Conservation (phyloP, 2,329 filamentous ascomycete genomes). For the Colletotrichum shisoi region DNA sequence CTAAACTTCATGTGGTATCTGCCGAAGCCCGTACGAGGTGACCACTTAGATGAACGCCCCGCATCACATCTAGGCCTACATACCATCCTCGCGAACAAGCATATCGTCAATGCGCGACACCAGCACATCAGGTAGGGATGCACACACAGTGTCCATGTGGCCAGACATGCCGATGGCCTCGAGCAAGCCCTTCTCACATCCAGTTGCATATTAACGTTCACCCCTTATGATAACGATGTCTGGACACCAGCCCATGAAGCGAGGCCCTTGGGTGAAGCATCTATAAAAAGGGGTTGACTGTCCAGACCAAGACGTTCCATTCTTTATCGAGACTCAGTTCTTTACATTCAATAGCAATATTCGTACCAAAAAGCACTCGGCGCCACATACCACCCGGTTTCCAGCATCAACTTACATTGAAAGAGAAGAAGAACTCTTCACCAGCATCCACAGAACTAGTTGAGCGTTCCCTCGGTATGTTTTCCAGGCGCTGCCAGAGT, state of each 20-base stretch:
- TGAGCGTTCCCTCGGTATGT: background rate
- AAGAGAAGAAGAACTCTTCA: background rate
- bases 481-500: no score
- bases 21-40: slow-evolving; percentile 5
- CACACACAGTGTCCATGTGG: slow-evolving; percentile 22
- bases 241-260: background rate
- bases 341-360: background rate
- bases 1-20: slow-evolving; percentile 25
- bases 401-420: background rate
- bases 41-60: slow-evolving; percentile 4
- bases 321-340: background rate
- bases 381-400: background rate
- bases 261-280: no score
- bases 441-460: background rate
- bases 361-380: background rate
- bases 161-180: background rate
- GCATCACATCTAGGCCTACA: background rate
- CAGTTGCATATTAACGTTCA: slow-evolving; percentile 10
- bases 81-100: background rate
- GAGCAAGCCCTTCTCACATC: slow-evolving; percentile 4
- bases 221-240: background rate
- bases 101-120: background rate
- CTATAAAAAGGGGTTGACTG: slow-evolving; percentile 17
- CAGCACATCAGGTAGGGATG: background rate
- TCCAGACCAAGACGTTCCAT: background rate